These are phyloP conservation scores for Glaciozyma martinii DNA, from an alignment of 768 basidiomycete genomes.

Conservation along the genomic window DNA sequence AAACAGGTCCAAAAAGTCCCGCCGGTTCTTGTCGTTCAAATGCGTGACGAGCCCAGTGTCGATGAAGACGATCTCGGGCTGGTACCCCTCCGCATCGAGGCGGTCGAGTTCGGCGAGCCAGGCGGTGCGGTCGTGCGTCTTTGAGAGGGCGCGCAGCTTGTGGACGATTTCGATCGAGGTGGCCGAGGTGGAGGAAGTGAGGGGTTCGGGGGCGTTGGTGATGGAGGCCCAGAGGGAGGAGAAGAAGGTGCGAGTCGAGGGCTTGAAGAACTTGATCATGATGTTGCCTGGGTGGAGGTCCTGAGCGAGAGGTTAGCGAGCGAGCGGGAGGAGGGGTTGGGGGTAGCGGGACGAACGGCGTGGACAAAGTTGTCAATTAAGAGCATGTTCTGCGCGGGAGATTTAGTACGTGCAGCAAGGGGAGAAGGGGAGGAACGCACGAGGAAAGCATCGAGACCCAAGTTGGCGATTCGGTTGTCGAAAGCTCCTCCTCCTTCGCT, in stretches of 20 bases:
- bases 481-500: constrained; percentile 81
- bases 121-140: constrained; percentile 44
- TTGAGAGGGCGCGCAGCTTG: constrained; percentile 53
- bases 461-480: constrained; percentile 77
- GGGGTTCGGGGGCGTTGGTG: constrained; percentile 43
- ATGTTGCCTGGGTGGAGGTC: constrained; percentile 60
- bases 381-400: constrained; percentile 73
- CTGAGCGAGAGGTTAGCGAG: background rate
- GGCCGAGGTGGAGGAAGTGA: constrained; percentile 29
- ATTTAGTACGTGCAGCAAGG: constrained; percentile 1
- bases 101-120: constrained; percentile 64
- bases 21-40: constrained; percentile 67
- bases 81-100: constrained; percentile 63
- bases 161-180: constrained; percentile 51
- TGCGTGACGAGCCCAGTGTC: constrained; percentile 92
- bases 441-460: constrained; percentile 89
- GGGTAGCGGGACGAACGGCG: constrained; percentile 43
- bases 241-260: constrained; percentile 57
- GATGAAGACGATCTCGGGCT: constrained; percentile 90
- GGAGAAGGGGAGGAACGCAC: constrained; percentile 44
- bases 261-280: constrained; percentile 90
- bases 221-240: constrained; percentile 41
- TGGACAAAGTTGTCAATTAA: constrained; percentile 96
- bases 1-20: constrained; percentile 94
- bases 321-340: background rate